Base-by-base conservation (phyloP, 495 filamentous ascomycete genomes). In the Peziza echinospora region DNA sequence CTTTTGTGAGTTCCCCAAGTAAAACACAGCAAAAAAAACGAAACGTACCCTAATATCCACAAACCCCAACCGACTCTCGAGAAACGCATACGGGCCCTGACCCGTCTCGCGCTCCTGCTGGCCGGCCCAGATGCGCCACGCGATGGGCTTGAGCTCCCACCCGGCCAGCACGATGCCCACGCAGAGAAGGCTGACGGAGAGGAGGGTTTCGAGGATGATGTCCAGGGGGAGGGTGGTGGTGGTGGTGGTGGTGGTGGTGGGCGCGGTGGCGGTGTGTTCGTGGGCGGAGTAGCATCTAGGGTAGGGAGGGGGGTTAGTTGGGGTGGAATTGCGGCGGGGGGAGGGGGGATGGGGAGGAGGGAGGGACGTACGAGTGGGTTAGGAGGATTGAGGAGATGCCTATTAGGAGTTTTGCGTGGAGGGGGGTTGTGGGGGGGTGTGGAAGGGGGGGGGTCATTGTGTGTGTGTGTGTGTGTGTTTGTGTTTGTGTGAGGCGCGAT, bases 111-210 rank as follows among this genome's bases (percentile, higher is more conserved):
- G 70, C 64, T 91, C 82, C 49, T 84, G 76, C 62, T 82, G 72
- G 42, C 82, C 80, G 22, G 81, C 81, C 83, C 83, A 91, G 49
- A 78, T 76, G 21, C 75, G 72, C 80, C 80, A 85, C 60, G 75
- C 76, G 49, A 87, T 78, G 1, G 82, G 81, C 61, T 80, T 73
- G 54, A 84, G 59, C 11, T 51, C 43, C 24, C 76, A 73, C 0
- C 78, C 75, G 13, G 74, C 72, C 0, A 80, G 58, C 3, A 87
- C 82, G 5, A 87, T 65, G 26, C 80, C 82, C 3, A 78, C 47
- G 28, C 77, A 79, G 10, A 84, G 65, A 6, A 78, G 57, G 11
- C 82, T 55, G 1, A 82, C 76, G 0, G 82, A 76, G n/a, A 77
- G 55, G 3, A 86, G 62, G 13, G 80, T 78, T 64, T 89, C 82